Base-by-base conservation (phyloP, 495 filamentous ascomycete genomes). In the Penicillium odoratum region DNA sequence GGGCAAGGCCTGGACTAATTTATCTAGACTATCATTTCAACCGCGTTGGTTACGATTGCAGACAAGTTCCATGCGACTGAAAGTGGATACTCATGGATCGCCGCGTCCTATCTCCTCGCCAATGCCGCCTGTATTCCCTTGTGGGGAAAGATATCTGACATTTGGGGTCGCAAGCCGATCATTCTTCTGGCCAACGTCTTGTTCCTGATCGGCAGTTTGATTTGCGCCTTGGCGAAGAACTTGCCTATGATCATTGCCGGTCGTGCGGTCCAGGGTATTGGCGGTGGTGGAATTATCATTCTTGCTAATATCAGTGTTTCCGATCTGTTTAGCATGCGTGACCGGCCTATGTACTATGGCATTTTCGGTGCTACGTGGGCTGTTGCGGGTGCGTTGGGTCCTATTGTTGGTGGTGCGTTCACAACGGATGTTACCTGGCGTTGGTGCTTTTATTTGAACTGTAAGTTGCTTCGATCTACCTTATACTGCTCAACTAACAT, bases 131-230 rank as follows among this genome's bases (percentile, higher is more conserved):
- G 83, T 29, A 85, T 85, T 25, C 89, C 89, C 0, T 76, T 85
- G 53, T 93, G 90, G 90, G 90, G 88, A n/a, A 92, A 92, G 67
- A 71, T 93, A 38, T 87, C 83, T 61, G 92, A 96, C 65, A 93
- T 96, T 55, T 95, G 85, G 80, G 92, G 92, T 1, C 83, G 92
- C 26, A 97, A 95, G 65, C 84, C 82, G 3, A 87, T 94, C 50
- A 76, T 96, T 47, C 74, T 97, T 9, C 52, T 86, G 2, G 89
- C 90, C 36, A 90, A 87, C 42, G 72, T 78, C 25, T 69, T 90
- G 26, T 97, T 96, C 76, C 84, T 93, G 61, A 68, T 91, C 9
- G 90, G 87, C 4, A 89, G 85, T 58, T 72, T 96, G 57, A 77
- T 95, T 42, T 85, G 87, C 53, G 92, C 83, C 1, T 63, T 91